These are phyloP conservation scores for Aspergillus olivimuriae DNA, from an alignment of 495 filamentous ascomycete species.

Conservation along the genomic window DNA sequence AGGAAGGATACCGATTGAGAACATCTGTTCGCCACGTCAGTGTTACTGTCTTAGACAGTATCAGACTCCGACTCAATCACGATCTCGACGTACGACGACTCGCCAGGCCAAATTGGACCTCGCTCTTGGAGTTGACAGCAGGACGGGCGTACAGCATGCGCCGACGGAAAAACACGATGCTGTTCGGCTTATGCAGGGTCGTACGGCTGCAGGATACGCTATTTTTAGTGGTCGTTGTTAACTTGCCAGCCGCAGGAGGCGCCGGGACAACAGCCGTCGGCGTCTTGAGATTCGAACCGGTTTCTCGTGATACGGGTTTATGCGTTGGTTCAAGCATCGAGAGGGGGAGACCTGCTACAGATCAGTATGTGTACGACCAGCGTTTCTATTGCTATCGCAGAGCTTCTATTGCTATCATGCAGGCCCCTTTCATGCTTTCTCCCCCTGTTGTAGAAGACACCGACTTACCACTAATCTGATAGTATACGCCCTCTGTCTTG, in stretches of 20 bases:
- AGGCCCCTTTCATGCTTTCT: no score
- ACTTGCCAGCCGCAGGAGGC: no score
- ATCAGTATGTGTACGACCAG: not conserved
- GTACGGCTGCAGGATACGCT: not conserved
- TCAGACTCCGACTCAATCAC: not conserved
- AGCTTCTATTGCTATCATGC: no score
- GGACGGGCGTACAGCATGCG: conserved; percentile 82
- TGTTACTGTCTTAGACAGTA: no score
- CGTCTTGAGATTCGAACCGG: not conserved
- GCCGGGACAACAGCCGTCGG: no score
- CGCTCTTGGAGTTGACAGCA: conserved; percentile 57
- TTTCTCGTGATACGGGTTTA: not conserved
- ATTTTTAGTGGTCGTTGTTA: not conserved
- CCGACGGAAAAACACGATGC: conserved; percentile 71
- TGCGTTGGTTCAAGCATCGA: conserved; percentile 28
- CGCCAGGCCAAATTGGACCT: conserved; percentile 65
- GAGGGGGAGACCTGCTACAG: conserved; percentile 39
- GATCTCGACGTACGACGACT: conserved; percentile 65
- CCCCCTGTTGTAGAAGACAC: not conserved
- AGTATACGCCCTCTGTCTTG: conserved; percentile 53
- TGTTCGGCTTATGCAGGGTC: conserved; percentile 36
- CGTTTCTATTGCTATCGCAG: conserved; percentile 5
- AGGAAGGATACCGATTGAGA: conserved; percentile 63
- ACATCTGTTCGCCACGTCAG: conserved; percentile 54
- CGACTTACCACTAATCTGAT: conserved; percentile 70